Percentiles rank a stretch among this genome's conserved stretches.
Conservation (phyloP, 257 asterid species). For the Solanum raphanifolium region DNA sequence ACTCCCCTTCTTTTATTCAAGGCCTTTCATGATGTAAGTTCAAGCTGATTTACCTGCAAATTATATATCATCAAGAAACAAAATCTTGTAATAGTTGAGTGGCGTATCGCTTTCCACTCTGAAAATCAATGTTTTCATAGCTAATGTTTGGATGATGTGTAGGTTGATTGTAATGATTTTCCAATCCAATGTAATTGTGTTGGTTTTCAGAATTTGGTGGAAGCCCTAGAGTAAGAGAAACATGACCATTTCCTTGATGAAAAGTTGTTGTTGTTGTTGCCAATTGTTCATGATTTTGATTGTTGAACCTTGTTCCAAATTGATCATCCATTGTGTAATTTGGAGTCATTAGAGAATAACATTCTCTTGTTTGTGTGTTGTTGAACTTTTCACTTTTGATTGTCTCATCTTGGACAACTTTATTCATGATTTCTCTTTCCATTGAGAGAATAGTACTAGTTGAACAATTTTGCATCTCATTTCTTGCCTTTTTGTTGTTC, state of each 20-base stretch:
- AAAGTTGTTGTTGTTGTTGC: slow-evolving; percentile 10
- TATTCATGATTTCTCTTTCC: slow-evolving; percentile 12
- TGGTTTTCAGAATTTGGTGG: slow-evolving; percentile 74
- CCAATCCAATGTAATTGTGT: slow-evolving; percentile 50
- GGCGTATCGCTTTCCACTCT: slow-evolving; percentile 65
- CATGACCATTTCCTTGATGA: slow-evolving; percentile 23
- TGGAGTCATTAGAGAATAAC: slow-evolving; percentile 13
- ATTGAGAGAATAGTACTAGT: slow-evolving; percentile 14
- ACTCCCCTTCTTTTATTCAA: background rate
- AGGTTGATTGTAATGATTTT: slow-evolving; percentile 32
- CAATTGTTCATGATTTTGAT: slow-evolving; percentile 13
- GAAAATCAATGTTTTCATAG: slow-evolving; percentile 60
- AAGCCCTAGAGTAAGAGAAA: slow-evolving; percentile 68
- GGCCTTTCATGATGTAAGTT: background rate
- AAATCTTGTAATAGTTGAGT: slow-evolving; percentile 83
- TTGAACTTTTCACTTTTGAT: slow-evolving; percentile 1
- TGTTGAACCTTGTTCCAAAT: slow-evolving; percentile 12
- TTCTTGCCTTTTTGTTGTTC: slow-evolving; percentile 25
- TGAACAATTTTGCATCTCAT: slow-evolving; percentile 15
- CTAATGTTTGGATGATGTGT: slow-evolving; percentile 32
- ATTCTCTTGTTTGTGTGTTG: slow-evolving; percentile 11
- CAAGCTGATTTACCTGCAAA: background rate
- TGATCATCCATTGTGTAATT: slow-evolving; percentile 7
- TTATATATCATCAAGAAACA: slow-evolving; percentile 36
- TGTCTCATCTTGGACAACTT: background rate